These are phyloP conservation scores for Aphanomyces euteiches DNA, from an alignment of 352 stramenopile species.

Conservation along the genomic window DNA sequence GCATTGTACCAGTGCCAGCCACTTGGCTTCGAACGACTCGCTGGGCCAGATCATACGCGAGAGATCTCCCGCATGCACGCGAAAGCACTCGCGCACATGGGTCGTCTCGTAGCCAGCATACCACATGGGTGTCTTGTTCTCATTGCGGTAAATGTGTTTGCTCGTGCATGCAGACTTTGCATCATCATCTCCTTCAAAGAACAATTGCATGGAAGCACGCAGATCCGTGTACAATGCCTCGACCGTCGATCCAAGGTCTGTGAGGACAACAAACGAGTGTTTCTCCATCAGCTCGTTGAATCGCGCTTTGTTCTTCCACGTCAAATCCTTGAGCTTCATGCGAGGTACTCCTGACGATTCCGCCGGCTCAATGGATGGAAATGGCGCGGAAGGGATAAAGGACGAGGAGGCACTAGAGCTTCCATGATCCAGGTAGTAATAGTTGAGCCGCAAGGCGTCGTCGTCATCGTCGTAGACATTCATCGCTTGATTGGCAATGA, in stretches of 20 bases:
- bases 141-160: slow-evolving; percentile 56
- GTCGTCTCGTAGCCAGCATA: slow-evolving; percentile 60
- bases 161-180: slow-evolving; percentile 47
- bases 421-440: slow-evolving; percentile 26
- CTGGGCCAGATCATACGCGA: slow-evolving; percentile 46
- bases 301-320: slow-evolving; percentile 45
- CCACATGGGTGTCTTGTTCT: slow-evolving; percentile 58
- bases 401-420: too few species aligned
- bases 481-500: too few species aligned
- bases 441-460: neutral
- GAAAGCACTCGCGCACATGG: slow-evolving; percentile 56
- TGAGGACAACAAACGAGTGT: slow-evolving; percentile 61
- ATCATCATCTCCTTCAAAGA: slow-evolving; percentile 44
- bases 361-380: neutral
- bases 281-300: slow-evolving; percentile 54
- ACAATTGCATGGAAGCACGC: slow-evolving; percentile 42
- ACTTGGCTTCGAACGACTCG: slow-evolving; percentile 42
- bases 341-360: slow-evolving; percentile 34
- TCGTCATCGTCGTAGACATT: too few species aligned
- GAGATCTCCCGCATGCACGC: slow-evolving; percentile 52
- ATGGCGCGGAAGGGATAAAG: too few species aligned
- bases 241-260: slow-evolving; percentile 44
- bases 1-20: slow-evolving; percentile 40
- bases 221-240: slow-evolving; percentile 42
- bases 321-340: slow-evolving; percentile 43